Base-by-base conservation (phyloP, 768 basidiomycete genomes). In the Ephemerocybe angulata region DNA sequence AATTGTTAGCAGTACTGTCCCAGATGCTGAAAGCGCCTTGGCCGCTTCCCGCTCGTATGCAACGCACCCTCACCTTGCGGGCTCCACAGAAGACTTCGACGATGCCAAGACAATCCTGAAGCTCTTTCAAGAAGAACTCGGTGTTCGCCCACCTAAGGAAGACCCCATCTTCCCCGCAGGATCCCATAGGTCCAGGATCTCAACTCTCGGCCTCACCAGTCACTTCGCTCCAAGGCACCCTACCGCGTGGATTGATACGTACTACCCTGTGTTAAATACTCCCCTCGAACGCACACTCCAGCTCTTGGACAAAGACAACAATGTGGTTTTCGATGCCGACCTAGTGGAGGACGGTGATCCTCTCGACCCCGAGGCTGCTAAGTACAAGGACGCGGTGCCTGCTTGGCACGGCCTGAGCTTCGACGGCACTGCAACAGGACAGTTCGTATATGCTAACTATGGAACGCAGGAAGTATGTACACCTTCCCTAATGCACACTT, bases 241-340 rank as follows among this genome's bases (percentile, higher is more conserved):
- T 2, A 78, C 72, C 0, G 89, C 86, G 54, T 93, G 91, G 91
- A 84, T 93, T 55, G 90, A 93, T 60, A 78, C 80, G 33, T 97
- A 98, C 69, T 96, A 88, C 69, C 93, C 95, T 1, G 76, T 93
- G 38, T 72, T 96, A 73, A 92, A 96, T 69, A 87, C 83, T 0
- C 84, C 90, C 1, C 73, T 87, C 6, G 81, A 87, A 51, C 81
- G 84, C 46, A 81, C 78, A 54, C 70, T 94, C 19, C 54, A 59
- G 30, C 54, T 59, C 12, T 24, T 59, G 28, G 46, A 55, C 29
- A 27, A 54, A 12, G 41, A 53, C n/a, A 43, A 51, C 21, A 47
- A 37, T 3, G 28, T 38, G 6, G 15, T 50, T 6, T 56, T 50
- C 47, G 28, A 55, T 11, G 35, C 48, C 24, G 47, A 50, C 25